Evolutionary conservation across 1,284 basidiomycete genomes (phyloP).

Genomic region (Heterobasidion occidentale): DNA sequence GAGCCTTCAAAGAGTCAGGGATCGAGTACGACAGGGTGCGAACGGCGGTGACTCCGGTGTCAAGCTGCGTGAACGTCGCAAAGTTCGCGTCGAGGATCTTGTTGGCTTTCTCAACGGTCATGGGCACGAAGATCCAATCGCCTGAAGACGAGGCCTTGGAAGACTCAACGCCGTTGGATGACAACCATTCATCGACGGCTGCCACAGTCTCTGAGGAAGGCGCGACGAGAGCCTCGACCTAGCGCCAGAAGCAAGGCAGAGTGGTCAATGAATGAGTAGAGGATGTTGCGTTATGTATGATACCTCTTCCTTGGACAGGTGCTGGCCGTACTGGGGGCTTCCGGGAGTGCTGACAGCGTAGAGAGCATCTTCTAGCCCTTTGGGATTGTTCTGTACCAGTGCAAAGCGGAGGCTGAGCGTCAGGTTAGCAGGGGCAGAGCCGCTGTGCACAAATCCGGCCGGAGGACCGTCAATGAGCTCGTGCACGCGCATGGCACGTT

Average conservation of each 20-base stretch:
- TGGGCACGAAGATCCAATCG: slow-evolving; percentile 15
- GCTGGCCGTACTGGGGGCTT: slow-evolving; percentile 21
- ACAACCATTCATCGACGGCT: slow-evolving; percentile 23
- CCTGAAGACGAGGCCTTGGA: slow-evolving; percentile 15
- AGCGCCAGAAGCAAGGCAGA: too few relatives aligned
- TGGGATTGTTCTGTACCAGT: slow-evolving; percentile 17
- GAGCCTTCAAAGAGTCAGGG: slow-evolving; percentile 15
- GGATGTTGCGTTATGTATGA: background rate
- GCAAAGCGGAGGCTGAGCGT: slow-evolving; percentile 16
- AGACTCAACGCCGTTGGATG: slow-evolving; percentile 18
- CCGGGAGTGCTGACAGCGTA: slow-evolving; percentile 20
- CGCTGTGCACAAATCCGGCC: background rate
- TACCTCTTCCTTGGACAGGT: slow-evolving; percentile 22
- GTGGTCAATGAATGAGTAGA: background rate
- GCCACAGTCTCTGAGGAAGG: slow-evolving; percentile 21
- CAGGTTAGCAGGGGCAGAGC: slow-evolving; percentile 10
- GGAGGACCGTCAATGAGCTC: background rate
- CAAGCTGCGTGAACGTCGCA: slow-evolving; percentile 20
- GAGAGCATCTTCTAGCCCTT: slow-evolving; percentile 22
- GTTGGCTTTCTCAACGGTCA: slow-evolving; percentile 22
- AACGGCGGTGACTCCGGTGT: slow-evolving; percentile 15
- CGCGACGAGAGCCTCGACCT: slow-evolving; percentile 26
- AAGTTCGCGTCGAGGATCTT: slow-evolving; percentile 24
- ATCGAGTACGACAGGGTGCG: slow-evolving; percentile 27
- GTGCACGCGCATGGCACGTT: background rate